These are phyloP conservation scores for Macrolepiota dolichaula DNA, from an alignment of 768 basidiomycete genomes.

Conservation along the genomic window DNA sequence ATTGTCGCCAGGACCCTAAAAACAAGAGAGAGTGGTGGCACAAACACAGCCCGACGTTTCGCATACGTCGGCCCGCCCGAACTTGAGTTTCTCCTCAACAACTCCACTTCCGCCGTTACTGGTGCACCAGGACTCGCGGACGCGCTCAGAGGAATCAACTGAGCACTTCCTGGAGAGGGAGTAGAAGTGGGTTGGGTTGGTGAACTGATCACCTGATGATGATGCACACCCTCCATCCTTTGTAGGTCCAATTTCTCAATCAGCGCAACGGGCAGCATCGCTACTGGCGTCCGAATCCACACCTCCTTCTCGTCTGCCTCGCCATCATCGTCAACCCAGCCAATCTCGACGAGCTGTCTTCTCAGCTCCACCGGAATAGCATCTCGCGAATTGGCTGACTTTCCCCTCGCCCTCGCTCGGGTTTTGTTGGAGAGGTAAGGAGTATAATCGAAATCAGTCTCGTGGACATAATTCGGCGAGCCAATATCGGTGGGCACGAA, in stretches of 20 bases:
- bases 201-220: slow-evolving; percentile 19
- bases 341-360: slow-evolving; percentile 67
- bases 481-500: slow-evolving; percentile 79
- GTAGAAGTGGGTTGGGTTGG: slow-evolving; percentile 11
- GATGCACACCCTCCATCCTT: slow-evolving; percentile 12
- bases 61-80: slow-evolving; percentile 42
- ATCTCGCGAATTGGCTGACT: slow-evolving; percentile 25
- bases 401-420: slow-evolving; percentile 17
- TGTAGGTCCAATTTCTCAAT: slow-evolving; percentile 47
- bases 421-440: slow-evolving; percentile 44
- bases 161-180: slow-evolving; percentile 10
- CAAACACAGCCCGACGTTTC: slow-evolving; percentile 67
- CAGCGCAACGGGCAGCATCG: slow-evolving; percentile 56
- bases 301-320: slow-evolving; percentile 53
- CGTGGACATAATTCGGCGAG: slow-evolving; percentile 49
- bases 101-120: slow-evolving; percentile 24
- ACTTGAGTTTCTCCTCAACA: slow-evolving; percentile 58
- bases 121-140: not conserved
- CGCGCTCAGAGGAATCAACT: not conserved
- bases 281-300: slow-evolving; percentile 63
- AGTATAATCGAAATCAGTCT: slow-evolving; percentile 19
- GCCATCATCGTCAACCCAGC: slow-evolving; percentile 60
- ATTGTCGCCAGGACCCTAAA: slow-evolving; percentile 54
- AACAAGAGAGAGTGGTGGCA: slow-evolving; percentile 51
- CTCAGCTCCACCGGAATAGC: slow-evolving; percentile 62